These are phyloP conservation scores for Cylindrotheca fusiformis DNA, from an alignment of 108 stramenopile genomes.

Conservation along the genomic window DNA sequence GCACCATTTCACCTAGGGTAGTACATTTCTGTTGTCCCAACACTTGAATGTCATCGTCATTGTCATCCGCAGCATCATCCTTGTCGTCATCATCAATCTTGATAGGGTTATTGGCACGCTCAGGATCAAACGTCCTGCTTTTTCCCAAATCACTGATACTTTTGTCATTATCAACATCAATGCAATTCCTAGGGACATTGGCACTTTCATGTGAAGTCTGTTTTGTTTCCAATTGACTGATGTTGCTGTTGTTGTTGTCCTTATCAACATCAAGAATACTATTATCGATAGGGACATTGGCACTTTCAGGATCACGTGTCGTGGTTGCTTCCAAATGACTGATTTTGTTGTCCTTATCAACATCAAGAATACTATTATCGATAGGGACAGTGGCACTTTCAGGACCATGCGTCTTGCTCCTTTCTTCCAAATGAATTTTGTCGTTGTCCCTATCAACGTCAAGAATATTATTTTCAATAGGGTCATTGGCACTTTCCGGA, in stretches of 20 bases:
- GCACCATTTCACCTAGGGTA: not conserved
- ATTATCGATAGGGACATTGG: not conserved
- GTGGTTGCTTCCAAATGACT: not conserved
- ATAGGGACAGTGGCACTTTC: not conserved
- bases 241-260: not conserved
- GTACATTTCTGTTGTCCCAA: not conserved
- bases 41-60: not conserved
- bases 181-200: not conserved
- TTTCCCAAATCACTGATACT: not conserved
- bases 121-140: not conserved
- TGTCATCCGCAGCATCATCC: not conserved
- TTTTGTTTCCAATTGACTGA: not conserved
- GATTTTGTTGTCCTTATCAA: not conserved
- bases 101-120: not conserved
- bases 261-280: not conserved
- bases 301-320: not conserved
- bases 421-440: not conserved
- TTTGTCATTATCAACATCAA: not conserved
- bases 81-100: not conserved
- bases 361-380: not conserved
- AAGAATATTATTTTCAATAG: not conserved
- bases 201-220: not conserved
- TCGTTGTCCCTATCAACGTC: not conserved
- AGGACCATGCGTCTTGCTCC: not conserved
- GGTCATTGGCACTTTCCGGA: too few relatives aligned